A percentile compares a stretch with the other conserved stretches of the same genome.
Conservation (phyloP, 2,329 filamentous ascomycete species). For the Penicillium decumbens region DNA sequence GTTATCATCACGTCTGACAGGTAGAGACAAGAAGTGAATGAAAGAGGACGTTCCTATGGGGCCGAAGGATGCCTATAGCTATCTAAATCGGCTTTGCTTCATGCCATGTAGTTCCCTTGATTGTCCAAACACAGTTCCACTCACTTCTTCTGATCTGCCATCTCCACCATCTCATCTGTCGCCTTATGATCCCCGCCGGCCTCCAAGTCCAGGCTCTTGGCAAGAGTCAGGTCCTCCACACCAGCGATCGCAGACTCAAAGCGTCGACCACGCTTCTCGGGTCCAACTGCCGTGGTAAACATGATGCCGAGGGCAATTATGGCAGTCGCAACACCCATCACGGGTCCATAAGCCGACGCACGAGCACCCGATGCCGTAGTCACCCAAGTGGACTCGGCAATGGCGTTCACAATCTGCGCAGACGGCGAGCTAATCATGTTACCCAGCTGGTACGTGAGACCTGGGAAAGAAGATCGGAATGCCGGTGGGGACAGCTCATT, state of each 20-base stretch:
- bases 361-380: slow-evolving; percentile 51
- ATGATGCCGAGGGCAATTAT: slow-evolving; percentile 69
- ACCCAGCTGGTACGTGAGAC: slow-evolving; percentile 70
- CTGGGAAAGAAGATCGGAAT: slow-evolving; percentile 64
- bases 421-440: slow-evolving; percentile 60
- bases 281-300: slow-evolving; percentile 64
- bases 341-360: slow-evolving; percentile 67
- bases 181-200: slow-evolving; percentile 23
- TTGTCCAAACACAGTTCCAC: not conserved
- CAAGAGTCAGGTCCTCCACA: slow-evolving; percentile 13
- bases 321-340: slow-evolving; percentile 70
- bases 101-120: not conserved
- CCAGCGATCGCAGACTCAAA: slow-evolving; percentile 60
- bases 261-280: slow-evolving; percentile 66
- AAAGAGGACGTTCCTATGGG: no score
- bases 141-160: slow-evolving; percentile 15
- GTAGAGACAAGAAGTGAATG: no score
- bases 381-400: slow-evolving; percentile 61
- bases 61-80: not conserved
- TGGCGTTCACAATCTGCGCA: slow-evolving; percentile 71
- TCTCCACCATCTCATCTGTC: slow-evolving; percentile 18
- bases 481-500: slow-evolving; percentile 71
- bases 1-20: no score
- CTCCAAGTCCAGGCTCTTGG: slow-evolving; percentile 23
- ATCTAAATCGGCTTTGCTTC: not conserved